phyloP scores from a whole-genome alignment of 1,284 basidiomycete genomes.

The Fomitopsis palustris region DNA sequence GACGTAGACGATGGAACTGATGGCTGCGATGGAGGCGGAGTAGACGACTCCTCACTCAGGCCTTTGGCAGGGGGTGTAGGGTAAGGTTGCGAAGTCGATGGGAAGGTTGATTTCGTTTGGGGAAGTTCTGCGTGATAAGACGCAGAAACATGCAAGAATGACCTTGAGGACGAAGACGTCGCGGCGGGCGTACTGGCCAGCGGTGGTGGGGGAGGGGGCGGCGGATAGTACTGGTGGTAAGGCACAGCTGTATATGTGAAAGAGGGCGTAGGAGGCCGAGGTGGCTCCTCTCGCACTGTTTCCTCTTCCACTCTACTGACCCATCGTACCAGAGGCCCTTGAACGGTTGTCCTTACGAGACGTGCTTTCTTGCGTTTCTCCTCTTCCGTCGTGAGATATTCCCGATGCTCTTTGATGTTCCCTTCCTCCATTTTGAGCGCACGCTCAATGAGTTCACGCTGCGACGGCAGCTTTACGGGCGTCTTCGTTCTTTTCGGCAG shows the following conservation, averaged over 20 bases:
- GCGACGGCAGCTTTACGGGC: constrained; percentile 53
- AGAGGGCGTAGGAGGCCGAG: constrained; percentile 24
- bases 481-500: constrained; percentile 58
- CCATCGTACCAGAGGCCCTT: constrained; percentile 75
- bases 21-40: not conserved
- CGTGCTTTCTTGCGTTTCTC: constrained; percentile 73
- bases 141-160: not conserved
- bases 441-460: constrained; percentile 76
- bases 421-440: constrained; percentile 85
- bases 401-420: constrained; percentile 74
- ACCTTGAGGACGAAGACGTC: not conserved
- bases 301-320: constrained; percentile 62
- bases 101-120: not conserved
- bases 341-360: constrained; percentile 54
- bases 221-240: not conserved
- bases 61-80: not conserved
- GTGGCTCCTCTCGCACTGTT: constrained; percentile 32
- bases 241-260: not conserved
- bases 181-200: not conserved
- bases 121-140: not conserved
- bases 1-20: not conserved
- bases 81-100: not conserved
- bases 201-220: not conserved
- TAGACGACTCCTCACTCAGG: not conserved
- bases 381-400: constrained; percentile 77